Percentiles rank a stretch among this genome's conserved stretches.
Conservation (phyloP, 768 basidiomycete genomes). For the Tulasnella sp. region DNA sequence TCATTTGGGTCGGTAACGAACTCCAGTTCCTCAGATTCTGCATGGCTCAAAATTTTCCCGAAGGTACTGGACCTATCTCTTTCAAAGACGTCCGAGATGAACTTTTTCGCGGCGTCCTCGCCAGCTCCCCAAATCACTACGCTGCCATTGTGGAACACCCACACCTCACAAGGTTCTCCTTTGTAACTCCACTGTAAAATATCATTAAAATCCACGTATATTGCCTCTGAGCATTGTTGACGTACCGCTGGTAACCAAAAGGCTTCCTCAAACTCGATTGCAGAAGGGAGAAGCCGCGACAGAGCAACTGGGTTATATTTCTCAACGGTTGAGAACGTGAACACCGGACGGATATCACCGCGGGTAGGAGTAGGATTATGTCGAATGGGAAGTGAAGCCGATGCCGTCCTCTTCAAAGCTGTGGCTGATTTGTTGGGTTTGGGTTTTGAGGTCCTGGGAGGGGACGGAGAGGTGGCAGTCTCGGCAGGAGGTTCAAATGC, state of each 20-base stretch:
- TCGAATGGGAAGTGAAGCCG: conserved; percentile 80
- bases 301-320: conserved; percentile 68
- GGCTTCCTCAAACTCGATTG: conserved; percentile 61
- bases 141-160: conserved; percentile 82
- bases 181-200: conserved; percentile 32
- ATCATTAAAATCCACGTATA: not conserved
- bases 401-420: conserved; percentile 73
- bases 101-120: conserved; percentile 66
- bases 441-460: conserved; percentile 41
- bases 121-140: conserved; percentile 87
- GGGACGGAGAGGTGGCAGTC: not conserved
- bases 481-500: not conserved
- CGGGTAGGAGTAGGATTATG: conserved; percentile 82
- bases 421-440: conserved; percentile 76
- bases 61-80: conserved; percentile 56
- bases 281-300: conserved; percentile 46
- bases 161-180: conserved; percentile 63
- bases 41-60: conserved; percentile 52
- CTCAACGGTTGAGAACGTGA: conserved; percentile 84
- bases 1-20: conserved; percentile 88
- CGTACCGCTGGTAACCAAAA: conserved; percentile 61
- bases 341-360: conserved; percentile 70
- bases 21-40: conserved; percentile 87
- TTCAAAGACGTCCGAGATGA: conserved; percentile 55
- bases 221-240: conserved; percentile 42